Evolutionary conservation across 441 rosid species (phyloP), one percentile per base, ranked within the genome.

Genomic region (Omphalea diandra): DNA sequence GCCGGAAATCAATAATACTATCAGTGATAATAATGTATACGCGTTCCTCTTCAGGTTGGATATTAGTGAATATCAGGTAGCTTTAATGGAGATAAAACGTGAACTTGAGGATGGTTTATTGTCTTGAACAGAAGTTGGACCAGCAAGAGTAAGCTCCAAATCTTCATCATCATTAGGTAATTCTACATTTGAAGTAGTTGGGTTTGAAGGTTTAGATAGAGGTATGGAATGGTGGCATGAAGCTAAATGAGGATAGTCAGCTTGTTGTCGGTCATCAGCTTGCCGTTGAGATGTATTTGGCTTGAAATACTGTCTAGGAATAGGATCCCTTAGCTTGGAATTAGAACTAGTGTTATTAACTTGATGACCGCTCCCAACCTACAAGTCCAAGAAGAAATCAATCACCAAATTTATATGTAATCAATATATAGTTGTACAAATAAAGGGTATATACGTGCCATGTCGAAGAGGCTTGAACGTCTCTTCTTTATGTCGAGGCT

Each of bases 391-490:
- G 52, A 27, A 20, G 24, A 35, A 68, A 7, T 18, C 44, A 40
- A 36, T 36, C 10, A 64, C 32, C 20, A 33, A 22, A 15, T 44
- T 3, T 56, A 12, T 38, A 33, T 24, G 10, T n/a, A 27, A n/a
- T 26, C n/a, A n/a, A n/a, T n/a, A n/a, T n/a, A n/a, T n/a, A n/a
- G n/a, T n/a, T 17, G 18, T 27, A 41, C 2, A 29, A 17, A 11
- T 3, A 38, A 56, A 17, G 20, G 5, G 31, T n/a, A 3, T 15
- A 0, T 4, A 0, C 2, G 6, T 82, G 77, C 98, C 90, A 89
- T 81, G 80, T 89, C 93, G 43, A 90, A 93, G 73, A 90, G 89
- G 84, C 97, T 89, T 3, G 97, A 87, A 31, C 97, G 94, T 50
- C 98, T 82, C 76, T 84, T 90, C 90, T 86, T 93, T 74, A 83